Evolutionary conservation across 2,329 filamentous ascomycete genomes (phyloP).

Genomic region (Penicillium sp.): DNA sequence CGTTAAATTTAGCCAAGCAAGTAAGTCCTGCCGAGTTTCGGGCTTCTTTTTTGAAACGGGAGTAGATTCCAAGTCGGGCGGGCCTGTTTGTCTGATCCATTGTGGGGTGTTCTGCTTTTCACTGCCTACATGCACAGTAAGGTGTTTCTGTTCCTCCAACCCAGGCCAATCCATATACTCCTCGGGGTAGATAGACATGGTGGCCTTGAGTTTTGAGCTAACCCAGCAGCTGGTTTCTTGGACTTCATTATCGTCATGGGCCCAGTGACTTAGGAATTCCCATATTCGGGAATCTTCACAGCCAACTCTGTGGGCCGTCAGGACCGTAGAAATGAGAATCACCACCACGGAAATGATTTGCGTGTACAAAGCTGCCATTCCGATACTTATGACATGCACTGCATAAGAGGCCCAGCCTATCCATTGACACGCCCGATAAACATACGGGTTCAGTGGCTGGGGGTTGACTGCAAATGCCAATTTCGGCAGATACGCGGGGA

Average conservation of each 20-base stretch:
- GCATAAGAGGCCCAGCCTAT: too few relatives aligned
- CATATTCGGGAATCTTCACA: conserved; percentile 6
- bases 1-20: conserved; percentile 12
- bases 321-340: conserved; percentile 7
- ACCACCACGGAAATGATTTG: too few relatives aligned
- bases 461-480: too few relatives aligned
- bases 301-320: conserved; percentile 7
- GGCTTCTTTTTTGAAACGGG: background rate
- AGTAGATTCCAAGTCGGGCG: background rate
- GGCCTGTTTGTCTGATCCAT: background rate
- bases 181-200: background rate
- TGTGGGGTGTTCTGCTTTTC: background rate
- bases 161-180: conserved; percentile 1
- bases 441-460: too few relatives aligned
- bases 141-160: background rate
- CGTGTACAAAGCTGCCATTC: too few relatives aligned
- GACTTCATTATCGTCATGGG: background rate
- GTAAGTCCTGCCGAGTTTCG: conserved; percentile 10
- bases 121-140: background rate
- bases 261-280: background rate
- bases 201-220: too few relatives aligned
- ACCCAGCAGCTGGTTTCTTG: too few relatives aligned
- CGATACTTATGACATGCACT: too few relatives aligned
- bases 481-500: too few relatives aligned
- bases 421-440: too few relatives aligned